Percentiles rank a stretch among this genome's conserved stretches.
These are phyloP conservation scores for Aspergillus neoniger DNA, from an alignment of 2,329 filamentous ascomycete genomes.

Conservation along the genomic window DNA sequence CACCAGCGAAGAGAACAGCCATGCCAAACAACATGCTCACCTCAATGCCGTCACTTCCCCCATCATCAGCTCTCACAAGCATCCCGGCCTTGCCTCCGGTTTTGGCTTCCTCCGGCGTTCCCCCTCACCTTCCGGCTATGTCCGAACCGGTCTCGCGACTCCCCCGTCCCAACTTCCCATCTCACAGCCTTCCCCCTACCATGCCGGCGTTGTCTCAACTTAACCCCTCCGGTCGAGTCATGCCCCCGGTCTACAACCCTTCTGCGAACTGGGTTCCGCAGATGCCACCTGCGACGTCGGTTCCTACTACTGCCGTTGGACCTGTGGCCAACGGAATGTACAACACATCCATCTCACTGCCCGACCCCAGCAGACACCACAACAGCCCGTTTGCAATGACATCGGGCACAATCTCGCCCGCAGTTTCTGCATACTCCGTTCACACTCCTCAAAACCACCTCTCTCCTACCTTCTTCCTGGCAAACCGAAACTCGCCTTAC, in stretches of 20 bases:
- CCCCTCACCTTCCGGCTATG: conserved; percentile 36
- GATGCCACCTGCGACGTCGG: conserved; percentile 36
- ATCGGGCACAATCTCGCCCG: conserved; percentile 66
- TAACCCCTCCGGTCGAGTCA: conserved; percentile 67
- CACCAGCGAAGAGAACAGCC: conserved; percentile 55
- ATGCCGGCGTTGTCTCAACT: conserved; percentile 55
- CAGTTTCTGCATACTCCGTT: conserved; percentile 63
- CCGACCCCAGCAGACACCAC: conserved; percentile 48
- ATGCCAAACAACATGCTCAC: conserved; percentile 26
- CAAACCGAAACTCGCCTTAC: conserved; percentile 88
- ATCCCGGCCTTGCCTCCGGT: conserved; percentile 39
- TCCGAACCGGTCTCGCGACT: conserved; percentile 55
- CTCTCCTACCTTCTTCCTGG: conserved; percentile 84
- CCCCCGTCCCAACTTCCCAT: conserved; percentile 71
- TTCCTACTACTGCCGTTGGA: conserved; percentile 36
- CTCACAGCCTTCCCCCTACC: conserved; percentile 44
- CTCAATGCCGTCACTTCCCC: conserved; percentile 28
- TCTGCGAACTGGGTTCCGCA: conserved; percentile 54
- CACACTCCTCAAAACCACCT: conserved; percentile 68
- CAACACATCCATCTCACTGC: conserved; percentile 30
- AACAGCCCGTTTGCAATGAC: conserved; percentile 52
- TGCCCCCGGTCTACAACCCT: conserved; percentile 70
- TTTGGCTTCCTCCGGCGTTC: conserved; percentile 35
- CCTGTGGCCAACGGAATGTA: conserved; percentile 33
- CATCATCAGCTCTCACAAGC: conserved; percentile 26